Evolutionary conservation across 345 rosid species (phyloP), one percentile per base, ranked within the genome.

Genomic region (Clausena lansium): DNA sequence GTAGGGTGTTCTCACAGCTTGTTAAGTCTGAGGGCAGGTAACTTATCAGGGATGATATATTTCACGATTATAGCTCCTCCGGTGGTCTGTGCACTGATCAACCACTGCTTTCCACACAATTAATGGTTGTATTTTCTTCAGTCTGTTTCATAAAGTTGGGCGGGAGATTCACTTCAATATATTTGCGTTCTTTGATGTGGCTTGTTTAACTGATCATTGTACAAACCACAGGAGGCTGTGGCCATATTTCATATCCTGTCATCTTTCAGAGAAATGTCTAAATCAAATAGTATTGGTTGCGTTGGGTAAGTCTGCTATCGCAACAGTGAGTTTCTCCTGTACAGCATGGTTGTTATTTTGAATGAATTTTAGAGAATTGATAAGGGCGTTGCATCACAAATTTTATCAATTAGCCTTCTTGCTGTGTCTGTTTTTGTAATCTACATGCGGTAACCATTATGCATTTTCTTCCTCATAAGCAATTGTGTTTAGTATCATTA

Each of bases 1-100:
- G 94, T 79, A 85, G 84, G 76, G 96, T 92, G 66, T 91, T 94
- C 91, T 94, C 97, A 2, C 98, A 94, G 87, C 87, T 91, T 22
- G 83, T 91, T 33, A 91, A 94, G 81, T 90, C 97, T 19, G 94
- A 94, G 77, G 96, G 98, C 75, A 85, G 97, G 45, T 92, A 81
- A 87, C 20, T 66, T 41, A 14, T 38, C 25, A n/a, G 25, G 36
- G 55, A 38, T 47, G 28, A 41, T 33, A 55, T 57, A 10, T 36
- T 58, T 38, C 39, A 36, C 27, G n/a, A 30, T 11, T 33, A 73
- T 13, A 32, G 52, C 32, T 78, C 65, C 39, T 30, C 22, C 73
- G 28, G 2, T 35, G 70, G 54, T 69, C 50, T 75, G 78, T 50
- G 33, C 78, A 52, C n/a, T 32, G 63, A 30, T 74, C 69, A 74